Conservation (phyloP, 805 yeast genomes). For the Lachancea sp. region DNA sequence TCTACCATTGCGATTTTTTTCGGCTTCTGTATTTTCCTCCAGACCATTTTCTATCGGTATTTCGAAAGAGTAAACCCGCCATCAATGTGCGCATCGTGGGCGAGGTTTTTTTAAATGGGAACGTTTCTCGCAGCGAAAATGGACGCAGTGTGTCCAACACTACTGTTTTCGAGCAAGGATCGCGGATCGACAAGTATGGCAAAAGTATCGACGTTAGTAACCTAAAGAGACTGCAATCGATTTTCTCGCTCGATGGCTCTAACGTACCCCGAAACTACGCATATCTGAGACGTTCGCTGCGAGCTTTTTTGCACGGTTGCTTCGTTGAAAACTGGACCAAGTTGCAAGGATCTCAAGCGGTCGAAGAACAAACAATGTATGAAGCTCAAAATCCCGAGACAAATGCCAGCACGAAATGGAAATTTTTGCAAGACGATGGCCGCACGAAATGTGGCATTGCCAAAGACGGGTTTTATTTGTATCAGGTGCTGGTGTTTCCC, state of each 20-base stretch:
- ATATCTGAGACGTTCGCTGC: slow-evolving; percentile 20
- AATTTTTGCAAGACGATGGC: slow-evolving; percentile 10
- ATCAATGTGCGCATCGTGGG: slow-evolving; percentile 17
- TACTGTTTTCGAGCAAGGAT: slow-evolving; percentile 6
- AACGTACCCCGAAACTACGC: slow-evolving; percentile 24
- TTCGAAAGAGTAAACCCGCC: slow-evolving; percentile 29
- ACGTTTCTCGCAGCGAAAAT: slow-evolving; percentile 8
- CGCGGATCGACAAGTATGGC: slow-evolving; percentile 9
- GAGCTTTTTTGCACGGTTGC: slow-evolving; percentile 11
- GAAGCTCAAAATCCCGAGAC: background rate
- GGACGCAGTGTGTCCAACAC: slow-evolving; percentile 1
- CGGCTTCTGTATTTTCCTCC: slow-evolving; percentile 24
- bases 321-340: slow-evolving; percentile 24
- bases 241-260: slow-evolving; percentile 10
- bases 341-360: slow-evolving; percentile 18
- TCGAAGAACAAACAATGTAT: slow-evolving; percentile 9
- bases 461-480: slow-evolving; percentile 30
- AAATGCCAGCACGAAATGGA: background rate
- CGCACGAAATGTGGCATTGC: slow-evolving; percentile 19
- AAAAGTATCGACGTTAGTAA: slow-evolving; percentile 10
- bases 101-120: slow-evolving; percentile 16
- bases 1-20: slow-evolving; percentile 22
- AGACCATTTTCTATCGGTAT: slow-evolving; percentile 24
- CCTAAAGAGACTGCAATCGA: slow-evolving; percentile 7
- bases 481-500: slow-evolving; percentile 21